These are phyloP conservation scores for Chlorella variabilis DNA, from an alignment of 163 green algal genomes.

Conservation along the genomic window DNA sequence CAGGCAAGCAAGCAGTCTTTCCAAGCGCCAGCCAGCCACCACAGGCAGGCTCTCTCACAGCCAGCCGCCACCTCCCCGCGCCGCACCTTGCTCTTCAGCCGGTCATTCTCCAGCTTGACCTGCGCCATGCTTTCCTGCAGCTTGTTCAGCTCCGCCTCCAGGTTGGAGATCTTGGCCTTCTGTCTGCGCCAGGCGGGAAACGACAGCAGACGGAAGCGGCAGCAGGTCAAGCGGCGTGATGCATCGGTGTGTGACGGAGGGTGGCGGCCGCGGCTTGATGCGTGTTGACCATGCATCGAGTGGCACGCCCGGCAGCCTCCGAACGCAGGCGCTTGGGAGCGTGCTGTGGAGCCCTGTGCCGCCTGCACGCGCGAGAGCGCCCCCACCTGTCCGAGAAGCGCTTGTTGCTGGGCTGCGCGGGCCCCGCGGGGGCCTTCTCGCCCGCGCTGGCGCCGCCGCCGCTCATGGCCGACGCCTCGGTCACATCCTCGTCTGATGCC, in stretches of 20 bases:
- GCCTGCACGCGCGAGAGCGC: no score
- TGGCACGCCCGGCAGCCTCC: no score
- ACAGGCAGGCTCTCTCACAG: no score
- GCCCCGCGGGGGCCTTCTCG: neutral
- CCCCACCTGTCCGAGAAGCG: slow-evolving; percentile 16
- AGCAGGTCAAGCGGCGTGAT: no score
- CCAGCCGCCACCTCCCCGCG: neutral
- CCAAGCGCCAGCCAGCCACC: no score
- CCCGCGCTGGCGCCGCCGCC: neutral
- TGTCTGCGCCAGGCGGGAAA: slow-evolving; percentile 5
- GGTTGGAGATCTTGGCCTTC: slow-evolving; percentile 13
- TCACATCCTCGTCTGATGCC: neutral
- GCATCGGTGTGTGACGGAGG: no score
- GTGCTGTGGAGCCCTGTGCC: no score
- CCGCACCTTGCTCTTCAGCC: slow-evolving; percentile 25
- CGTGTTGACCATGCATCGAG: no score
- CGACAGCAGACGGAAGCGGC: no score
- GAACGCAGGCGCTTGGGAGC: no score
- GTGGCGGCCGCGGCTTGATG: no score
- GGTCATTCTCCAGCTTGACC: slow-evolving; percentile 26
- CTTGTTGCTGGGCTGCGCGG: slow-evolving; percentile 13
- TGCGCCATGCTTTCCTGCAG: slow-evolving; percentile 17
- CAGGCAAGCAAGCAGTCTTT: no score
- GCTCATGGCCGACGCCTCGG: neutral
- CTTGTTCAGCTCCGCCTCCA: slow-evolving; percentile 24